Base-by-base conservation (phyloP, 345 rosid species). In the Carallia pectinifolia region DNA sequence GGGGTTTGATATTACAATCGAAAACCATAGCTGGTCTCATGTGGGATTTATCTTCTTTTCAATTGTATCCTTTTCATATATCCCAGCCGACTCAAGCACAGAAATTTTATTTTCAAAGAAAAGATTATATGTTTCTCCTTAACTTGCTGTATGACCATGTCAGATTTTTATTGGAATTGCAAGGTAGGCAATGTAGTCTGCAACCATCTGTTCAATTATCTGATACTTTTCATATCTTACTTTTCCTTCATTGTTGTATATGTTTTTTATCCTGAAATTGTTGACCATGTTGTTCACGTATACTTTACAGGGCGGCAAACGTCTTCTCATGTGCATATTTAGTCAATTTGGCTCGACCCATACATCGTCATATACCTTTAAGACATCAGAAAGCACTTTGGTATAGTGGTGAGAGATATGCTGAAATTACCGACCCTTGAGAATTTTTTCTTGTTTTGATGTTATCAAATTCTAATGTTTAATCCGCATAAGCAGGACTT, bases 1-100 rank as follows among this genome's bases (percentile, higher is more conserved):
- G 99, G 99, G 99, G 30, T 95, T 92, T 80, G 97, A 90, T 83
- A 95, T 95, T 78, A 98, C 96, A 64, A 92, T 95, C 91, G 99
- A 92, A 78, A 89, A 90, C 75, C 99, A 95, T 76, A 92, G 99
- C 79, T 95, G 99, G 99, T 92, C 99, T 10, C 99, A 95, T 60
- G 64, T 88, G 66, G 99, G 99, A 61, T 95, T 95, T 79, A 92
- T 92, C 81, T 88, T 83, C 73, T 90, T 95, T 87, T 95, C 98
- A 39, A 90, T 95, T 81, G 99, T 95, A 95, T 95, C 97, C 99
- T 92, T 69, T 69, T 68, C 23, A 31, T 62, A 34, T 40, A 61
- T 60, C 69, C 29, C 33, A n/a, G 47, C 61, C 40, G 23, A 56
- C 29, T 27, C 2, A 19, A 44, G 60, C 12, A 23, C 6, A 23